Percentiles rank a stretch among this genome's conserved stretches.
These are phyloP conservation scores for Gaeumannomyces sp. DNA, from an alignment of 2,329 filamentous ascomycete species.

Conservation along the genomic window DNA sequence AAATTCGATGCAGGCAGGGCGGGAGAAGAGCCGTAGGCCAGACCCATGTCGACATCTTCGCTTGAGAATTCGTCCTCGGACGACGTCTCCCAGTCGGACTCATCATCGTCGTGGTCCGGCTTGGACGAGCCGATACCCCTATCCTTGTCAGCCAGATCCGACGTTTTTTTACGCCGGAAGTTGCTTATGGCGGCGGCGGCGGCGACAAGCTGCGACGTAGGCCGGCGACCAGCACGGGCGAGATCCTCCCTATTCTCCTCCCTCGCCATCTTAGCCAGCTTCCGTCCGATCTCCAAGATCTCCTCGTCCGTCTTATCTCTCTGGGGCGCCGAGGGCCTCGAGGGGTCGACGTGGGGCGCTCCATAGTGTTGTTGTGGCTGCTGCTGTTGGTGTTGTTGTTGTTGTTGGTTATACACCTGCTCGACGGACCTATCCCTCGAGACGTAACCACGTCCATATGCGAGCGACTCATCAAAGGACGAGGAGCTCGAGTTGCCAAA, in stretches of 20 bases:
- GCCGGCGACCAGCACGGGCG: slow-evolving; percentile 32
- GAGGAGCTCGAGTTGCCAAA: slow-evolving; percentile 47
- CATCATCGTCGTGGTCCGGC: slow-evolving; percentile 31
- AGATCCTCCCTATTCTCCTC: slow-evolving; percentile 45
- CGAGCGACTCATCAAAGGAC: slow-evolving; percentile 49
- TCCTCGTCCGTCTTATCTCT: slow-evolving; percentile 48
- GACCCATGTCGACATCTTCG: slow-evolving; percentile 30
- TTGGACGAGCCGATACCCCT: slow-evolving; percentile 37
- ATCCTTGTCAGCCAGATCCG: slow-evolving; percentile 21
- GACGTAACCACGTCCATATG: slow-evolving; percentile 46
- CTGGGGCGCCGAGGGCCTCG: slow-evolving; percentile 12
- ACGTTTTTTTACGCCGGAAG: slow-evolving; percentile 33
- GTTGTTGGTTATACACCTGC: slow-evolving; percentile 4
- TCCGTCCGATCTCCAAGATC: slow-evolving; percentile 48
- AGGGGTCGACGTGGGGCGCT: slow-evolving; percentile 3
- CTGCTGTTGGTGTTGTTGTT: slow-evolving; percentile 11
- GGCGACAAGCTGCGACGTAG: slow-evolving; percentile 31
- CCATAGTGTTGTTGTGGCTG: slow-evolving; percentile 14
- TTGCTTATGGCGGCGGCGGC: slow-evolving; percentile 35
- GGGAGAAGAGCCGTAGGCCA: slow-evolving; percentile 33
- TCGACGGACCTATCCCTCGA: slow-evolving; percentile 17
- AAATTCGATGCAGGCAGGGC: slow-evolving; percentile 21
- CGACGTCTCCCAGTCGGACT: slow-evolving; percentile 51
- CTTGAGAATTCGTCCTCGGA: slow-evolving; percentile 33
- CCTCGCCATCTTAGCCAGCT: slow-evolving; percentile 46